Percentiles rank a stretch among this genome's conserved stretches.
Evolutionary conservation across 2,329 filamentous ascomycete genomes (phyloP).

Genomic region (Nemania abortiva): DNA sequence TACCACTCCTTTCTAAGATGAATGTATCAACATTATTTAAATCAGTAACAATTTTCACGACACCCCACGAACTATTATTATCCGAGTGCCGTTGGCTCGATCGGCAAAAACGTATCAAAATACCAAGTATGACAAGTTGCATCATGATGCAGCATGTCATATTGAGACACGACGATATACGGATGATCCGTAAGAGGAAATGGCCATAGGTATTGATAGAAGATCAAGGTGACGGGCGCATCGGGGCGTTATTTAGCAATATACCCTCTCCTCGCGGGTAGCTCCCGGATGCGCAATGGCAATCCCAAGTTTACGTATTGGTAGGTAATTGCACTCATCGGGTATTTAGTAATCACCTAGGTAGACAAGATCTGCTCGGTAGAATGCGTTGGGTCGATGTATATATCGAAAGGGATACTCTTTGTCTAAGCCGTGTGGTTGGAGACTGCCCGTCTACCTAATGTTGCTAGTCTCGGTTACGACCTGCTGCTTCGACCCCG

Average conservation of each 20-base stretch:
- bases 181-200: not conserved
- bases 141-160: not conserved
- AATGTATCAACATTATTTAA: not conserved
- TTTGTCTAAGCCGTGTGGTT: constrained; percentile 14
- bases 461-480: not conserved
- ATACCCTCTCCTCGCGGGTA: not conserved
- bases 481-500: constrained; percentile 3
- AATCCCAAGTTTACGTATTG: not conserved
- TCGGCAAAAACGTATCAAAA: not conserved
- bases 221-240: not conserved
- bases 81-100: not conserved
- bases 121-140: not conserved
- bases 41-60: not conserved
- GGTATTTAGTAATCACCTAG: not conserved
- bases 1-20: not conserved
- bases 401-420: not conserved
- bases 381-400: not conserved
- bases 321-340: not conserved
- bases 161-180: not conserved
- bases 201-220: not conserved
- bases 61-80: not conserved
- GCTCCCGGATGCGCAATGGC: not conserved
- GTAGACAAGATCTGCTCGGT: not conserved
- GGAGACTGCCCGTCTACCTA: not conserved
- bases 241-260: not conserved